Evolutionary conservation across 805 yeast genomes (phyloP).

Genomic region (Cephaloascus fragrans): DNA sequence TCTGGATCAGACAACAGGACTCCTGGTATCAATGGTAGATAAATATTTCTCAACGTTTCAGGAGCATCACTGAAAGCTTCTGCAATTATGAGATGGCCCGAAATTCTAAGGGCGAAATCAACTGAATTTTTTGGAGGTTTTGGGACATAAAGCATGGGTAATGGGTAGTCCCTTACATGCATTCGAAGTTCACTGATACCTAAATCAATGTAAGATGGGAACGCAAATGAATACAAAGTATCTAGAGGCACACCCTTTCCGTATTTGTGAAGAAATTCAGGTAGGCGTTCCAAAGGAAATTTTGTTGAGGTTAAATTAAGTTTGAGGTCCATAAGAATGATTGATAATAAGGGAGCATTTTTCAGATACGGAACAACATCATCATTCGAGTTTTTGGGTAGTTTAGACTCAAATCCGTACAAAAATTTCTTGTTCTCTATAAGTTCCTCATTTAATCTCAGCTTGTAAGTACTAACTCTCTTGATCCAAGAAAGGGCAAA

Average conservation of each 20-base stretch:
- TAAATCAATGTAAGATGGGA: conserved; percentile 56
- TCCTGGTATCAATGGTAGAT: conserved; percentile 52
- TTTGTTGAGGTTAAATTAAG: conserved; percentile 15
- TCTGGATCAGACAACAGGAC: conserved; percentile 24
- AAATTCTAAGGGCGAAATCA: conserved; percentile 17
- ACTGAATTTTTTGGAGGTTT: conserved; percentile 13
- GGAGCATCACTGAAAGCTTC: conserved; percentile 48
- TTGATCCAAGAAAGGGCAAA: conserved; percentile 27
- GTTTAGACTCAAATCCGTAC: conserved; percentile 22
- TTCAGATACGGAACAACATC: conserved; percentile 19
- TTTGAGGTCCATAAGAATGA: conserved; percentile 17
- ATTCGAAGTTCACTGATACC: conserved; percentile 51
- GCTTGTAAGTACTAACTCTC: conserved; percentile 21
- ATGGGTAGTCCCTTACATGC: conserved; percentile 77
- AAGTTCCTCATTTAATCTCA: conserved; percentile 16
- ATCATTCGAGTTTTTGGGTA: conserved; percentile 10
- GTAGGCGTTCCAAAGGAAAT: conserved; percentile 26
- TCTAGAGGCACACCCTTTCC: conserved; percentile 82
- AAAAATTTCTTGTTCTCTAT: conserved; percentile 17
- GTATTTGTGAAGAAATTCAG: conserved; percentile 53
- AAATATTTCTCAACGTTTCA: conserved; percentile 47
- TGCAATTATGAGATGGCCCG: conserved; percentile 60
- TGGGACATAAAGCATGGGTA: conserved; percentile 75
- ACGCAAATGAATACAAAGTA: conserved; percentile 52
- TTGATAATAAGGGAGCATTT: conserved; percentile 23